Base-by-base conservation (phyloP, 768 basidiomycete species). In the Termitomyces sp. region DNA sequence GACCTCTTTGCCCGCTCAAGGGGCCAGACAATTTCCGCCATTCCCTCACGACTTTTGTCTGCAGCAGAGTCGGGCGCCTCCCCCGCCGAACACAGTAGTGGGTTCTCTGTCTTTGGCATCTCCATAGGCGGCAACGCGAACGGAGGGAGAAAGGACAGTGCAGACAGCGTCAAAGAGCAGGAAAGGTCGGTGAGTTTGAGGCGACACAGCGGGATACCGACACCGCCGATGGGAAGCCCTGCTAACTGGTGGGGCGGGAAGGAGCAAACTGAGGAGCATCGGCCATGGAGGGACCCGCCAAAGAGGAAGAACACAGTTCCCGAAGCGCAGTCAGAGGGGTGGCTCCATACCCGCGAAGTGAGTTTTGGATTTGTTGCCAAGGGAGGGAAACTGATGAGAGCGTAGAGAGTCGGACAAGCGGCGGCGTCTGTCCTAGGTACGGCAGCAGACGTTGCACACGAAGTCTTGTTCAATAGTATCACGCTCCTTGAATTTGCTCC, bases 401-500 rank as follows among this genome's bases (percentile, higher is more conserved):
- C 14, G 7, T 9, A 72, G 71, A 63, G 69, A 20, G 76, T 80
- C 6, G 72, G 69, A 2, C 63, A 71, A 55, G 76, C 78, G 1
- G 72, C 70, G 0, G 65, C 60, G 0, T 71, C 77, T 16, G 73
- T 78, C 3, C 67, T 83, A 22, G 79, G 76, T 32, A 72, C 72
- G 3, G 67, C 75, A 0, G 70, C 66, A 1, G 73, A 78, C 35
- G 63, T 81, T 5, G 65, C 70, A 0, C 81, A 81, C 60, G 82
- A 83, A 57, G 40, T 72, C 0, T 73, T 84, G 36, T 67, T 67
- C 30, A 45, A 76, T 1, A 68, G 75, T 33, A 70, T 74, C 3
- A 78, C 81, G 14, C 57, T 81, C 8, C 71, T 79, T 20, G 70
- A 75, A 4, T 74, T 82, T 30, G 79, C 74, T 0, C 88, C 88